Evolutionary conservation across 805 yeast genomes (phyloP).

Genomic region (Priceomyces melissophilus): DNA sequence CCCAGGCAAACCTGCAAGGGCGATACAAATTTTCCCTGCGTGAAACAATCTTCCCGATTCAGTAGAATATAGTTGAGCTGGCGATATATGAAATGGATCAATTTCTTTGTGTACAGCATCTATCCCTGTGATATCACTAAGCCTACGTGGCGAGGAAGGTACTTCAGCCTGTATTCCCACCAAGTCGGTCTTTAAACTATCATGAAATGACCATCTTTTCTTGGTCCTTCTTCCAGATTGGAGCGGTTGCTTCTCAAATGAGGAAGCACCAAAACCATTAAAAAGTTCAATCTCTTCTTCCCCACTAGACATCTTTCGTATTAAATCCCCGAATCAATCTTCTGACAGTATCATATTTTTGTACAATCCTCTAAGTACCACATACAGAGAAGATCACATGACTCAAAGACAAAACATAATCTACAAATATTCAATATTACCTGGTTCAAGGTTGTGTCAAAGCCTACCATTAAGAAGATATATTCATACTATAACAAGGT

Average conservation of each 20-base stretch:
- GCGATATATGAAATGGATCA: conserved; percentile 66
- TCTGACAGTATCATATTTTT: not conserved
- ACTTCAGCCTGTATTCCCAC: conserved; percentile 29
- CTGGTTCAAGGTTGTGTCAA: not conserved
- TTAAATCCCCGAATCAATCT: not conserved
- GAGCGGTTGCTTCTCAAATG: conserved; percentile 24
- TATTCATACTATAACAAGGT: conserved; percentile 14
- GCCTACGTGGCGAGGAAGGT: conserved; percentile 26
- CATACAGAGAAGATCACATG: not conserved
- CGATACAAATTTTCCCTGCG: conserved; percentile 90
- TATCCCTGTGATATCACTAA: conserved; percentile 38
- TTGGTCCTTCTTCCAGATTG: conserved; percentile 31
- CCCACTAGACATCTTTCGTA: conserved; percentile 13
- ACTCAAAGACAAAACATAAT: not conserved
- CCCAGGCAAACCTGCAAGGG: conserved; percentile 90
- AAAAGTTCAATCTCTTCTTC: conserved; percentile 31
- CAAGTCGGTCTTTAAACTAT: conserved; percentile 34
- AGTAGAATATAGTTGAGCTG: conserved; percentile 91
- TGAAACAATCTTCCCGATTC: conserved; percentile 91
- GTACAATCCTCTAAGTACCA: not conserved
- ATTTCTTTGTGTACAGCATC: conserved; percentile 66
- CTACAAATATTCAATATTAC: not conserved
- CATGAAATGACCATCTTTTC: conserved; percentile 43
- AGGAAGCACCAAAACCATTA: conserved; percentile 37
- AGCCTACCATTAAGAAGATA: conserved; percentile 12